Evolutionary conservation across 73 alveolate species (phyloP).

Genomic region (Paramecium sexaurelia): DNA sequence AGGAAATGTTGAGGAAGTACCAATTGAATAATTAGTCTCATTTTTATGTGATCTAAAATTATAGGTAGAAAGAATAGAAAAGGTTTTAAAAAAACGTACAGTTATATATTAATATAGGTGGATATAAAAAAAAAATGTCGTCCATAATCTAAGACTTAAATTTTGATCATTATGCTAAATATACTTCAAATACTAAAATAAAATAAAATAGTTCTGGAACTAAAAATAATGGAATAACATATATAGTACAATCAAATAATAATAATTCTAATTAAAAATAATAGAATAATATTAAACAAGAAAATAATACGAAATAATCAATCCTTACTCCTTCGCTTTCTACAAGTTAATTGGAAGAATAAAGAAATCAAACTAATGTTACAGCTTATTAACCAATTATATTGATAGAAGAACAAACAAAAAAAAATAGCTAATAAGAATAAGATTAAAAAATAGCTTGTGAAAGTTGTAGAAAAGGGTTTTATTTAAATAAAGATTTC

Average conservation of each 20-base stretch:
- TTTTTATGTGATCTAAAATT: conserved; percentile 5
- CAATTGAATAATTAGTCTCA: conserved; percentile 11
- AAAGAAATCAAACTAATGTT: background rate
- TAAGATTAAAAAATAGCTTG: conserved; percentile 3
- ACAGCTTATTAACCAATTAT: background rate
- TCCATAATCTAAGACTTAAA: background rate
- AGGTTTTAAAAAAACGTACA: background rate
- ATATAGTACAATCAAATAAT: background rate
- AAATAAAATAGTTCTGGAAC: background rate
- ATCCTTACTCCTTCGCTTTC: background rate
- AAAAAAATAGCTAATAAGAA: background rate
- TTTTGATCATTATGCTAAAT: background rate
- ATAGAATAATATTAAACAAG: background rate
- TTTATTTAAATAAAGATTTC: background rate
- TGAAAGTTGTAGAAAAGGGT: conserved; percentile 19
- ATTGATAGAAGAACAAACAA: background rate
- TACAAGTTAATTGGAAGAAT: background rate
- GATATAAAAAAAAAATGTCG: background rate
- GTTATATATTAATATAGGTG: background rate
- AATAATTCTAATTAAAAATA: background rate
- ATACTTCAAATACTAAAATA: background rate
- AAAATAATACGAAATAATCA: background rate
- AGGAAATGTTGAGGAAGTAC: background rate
- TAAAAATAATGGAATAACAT: background rate
- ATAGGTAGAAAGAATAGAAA: background rate